Percentiles rank a stretch among this genome's conserved stretches.
Evolutionary conservation across 331 rosid species (phyloP).

Genomic region (Cydonia oblonga): DNA sequence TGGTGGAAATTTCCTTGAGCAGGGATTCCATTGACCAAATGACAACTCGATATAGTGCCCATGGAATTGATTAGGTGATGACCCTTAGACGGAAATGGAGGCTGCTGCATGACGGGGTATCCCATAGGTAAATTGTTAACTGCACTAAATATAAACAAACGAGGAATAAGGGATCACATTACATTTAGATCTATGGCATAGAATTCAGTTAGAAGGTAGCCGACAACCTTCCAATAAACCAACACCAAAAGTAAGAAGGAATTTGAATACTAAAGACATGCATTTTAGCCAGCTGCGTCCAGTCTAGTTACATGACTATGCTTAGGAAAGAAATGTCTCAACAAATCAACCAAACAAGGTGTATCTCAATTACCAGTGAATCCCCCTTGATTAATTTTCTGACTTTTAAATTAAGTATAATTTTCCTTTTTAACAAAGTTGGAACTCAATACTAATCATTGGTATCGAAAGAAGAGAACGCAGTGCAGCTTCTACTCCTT

Average conservation of each 20-base stretch:
- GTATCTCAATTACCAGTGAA: neutral
- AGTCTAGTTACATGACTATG: too few species aligned
- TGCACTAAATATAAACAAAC: neutral
- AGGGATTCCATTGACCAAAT: neutral
- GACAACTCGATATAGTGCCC: neutral
- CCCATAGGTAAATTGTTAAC: neutral
- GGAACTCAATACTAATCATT: neutral
- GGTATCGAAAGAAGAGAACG: neutral
- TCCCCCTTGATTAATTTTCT: neutral
- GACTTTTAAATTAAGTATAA: neutral
- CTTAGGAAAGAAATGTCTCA: neutral
- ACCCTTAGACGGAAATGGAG: neutral
- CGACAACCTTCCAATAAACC: neutral
- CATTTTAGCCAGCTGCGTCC: neutral
- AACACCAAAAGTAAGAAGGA: neutral
- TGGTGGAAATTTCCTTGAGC: constrained; percentile 1
- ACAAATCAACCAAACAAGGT: neutral
- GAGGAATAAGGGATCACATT: neutral
- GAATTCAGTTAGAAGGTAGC: neutral
- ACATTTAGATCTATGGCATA: neutral
- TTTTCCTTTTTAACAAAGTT: neutral
- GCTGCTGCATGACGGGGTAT: neutral
- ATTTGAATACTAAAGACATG: neutral
- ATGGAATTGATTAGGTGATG: neutral
- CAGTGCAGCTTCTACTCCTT: neutral